A percentile compares a stretch with the other conserved stretches of the same genome.
phyloP scores from a whole-genome alignment of 2,329 filamentous ascomycete genomes.

The Periconia macrospinosa region DNA sequence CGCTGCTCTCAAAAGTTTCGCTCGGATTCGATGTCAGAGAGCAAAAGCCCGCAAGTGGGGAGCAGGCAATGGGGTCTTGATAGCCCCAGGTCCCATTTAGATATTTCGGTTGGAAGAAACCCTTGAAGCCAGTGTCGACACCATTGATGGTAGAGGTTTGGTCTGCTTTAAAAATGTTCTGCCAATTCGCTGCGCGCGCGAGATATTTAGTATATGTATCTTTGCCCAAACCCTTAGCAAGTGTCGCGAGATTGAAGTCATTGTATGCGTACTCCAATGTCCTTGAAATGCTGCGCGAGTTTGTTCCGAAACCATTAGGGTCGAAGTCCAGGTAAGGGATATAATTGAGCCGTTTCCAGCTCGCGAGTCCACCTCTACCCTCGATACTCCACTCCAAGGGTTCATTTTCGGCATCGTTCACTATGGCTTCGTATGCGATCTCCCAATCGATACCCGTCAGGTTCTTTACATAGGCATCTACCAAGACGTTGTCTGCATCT shows the following conservation, averaged over 20 bases:
- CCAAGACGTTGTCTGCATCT: slow-evolving; percentile 72
- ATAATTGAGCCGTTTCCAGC: slow-evolving; percentile 41
- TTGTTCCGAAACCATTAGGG: slow-evolving; percentile 47
- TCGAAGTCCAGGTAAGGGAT: slow-evolving; percentile 46
- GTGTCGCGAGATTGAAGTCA: slow-evolving; percentile 61
- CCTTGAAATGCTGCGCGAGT: slow-evolving; percentile 45
- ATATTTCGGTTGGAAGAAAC: slow-evolving; percentile 71
- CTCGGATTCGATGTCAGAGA: slow-evolving; percentile 49
- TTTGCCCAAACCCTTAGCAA: slow-evolving; percentile 60
- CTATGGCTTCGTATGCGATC: slow-evolving; percentile 40
- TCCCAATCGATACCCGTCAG: slow-evolving; percentile 51
- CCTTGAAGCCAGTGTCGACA: slow-evolving; percentile 66
- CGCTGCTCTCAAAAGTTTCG: slow-evolving; percentile 72
- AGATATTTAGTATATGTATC: slow-evolving; percentile 61
- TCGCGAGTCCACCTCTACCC: slow-evolving; percentile 40
- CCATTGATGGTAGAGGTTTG: slow-evolving; percentile 35
- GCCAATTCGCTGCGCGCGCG: slow-evolving; percentile 65
- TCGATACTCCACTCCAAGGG: slow-evolving; percentile 43
- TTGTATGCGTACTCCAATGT: slow-evolving; percentile 48
- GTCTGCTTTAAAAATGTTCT: slow-evolving; percentile 61
- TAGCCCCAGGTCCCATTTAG: slow-evolving; percentile 68
- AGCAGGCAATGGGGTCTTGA: slow-evolving; percentile 60
- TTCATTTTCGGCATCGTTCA: slow-evolving; percentile 44
- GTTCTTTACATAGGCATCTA: slow-evolving; percentile 71
- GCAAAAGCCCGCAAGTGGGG: slow-evolving; percentile 33